Conservation (phyloP, 495 filamentous ascomycete genomes). For the Usnea hakonensis region DNA sequence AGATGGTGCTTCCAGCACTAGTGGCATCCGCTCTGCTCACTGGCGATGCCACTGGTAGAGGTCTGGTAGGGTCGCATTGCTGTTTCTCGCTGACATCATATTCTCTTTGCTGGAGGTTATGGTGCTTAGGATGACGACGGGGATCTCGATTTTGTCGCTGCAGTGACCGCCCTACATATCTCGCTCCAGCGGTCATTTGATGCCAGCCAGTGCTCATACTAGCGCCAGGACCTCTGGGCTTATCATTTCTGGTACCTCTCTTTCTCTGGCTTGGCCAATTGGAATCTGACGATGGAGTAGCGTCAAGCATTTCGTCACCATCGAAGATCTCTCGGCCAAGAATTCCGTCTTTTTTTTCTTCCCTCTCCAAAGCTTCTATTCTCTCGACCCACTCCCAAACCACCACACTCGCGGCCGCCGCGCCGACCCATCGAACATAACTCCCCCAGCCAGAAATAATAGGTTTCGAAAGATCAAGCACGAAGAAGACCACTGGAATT, state of each 20-base stretch:
- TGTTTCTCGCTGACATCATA: slow-evolving; percentile 30
- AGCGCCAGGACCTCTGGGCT: slow-evolving; percentile 29
- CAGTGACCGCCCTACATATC: slow-evolving; percentile 24
- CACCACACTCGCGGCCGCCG: slow-evolving; percentile 89
- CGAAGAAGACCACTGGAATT: slow-evolving; percentile 92
- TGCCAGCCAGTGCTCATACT: slow-evolving; percentile 41
- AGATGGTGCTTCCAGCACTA: slow-evolving; percentile 74
- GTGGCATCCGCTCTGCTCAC: slow-evolving; percentile 71
- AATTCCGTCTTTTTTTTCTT: slow-evolving; percentile 94
- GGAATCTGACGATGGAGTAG: slow-evolving; percentile 54
- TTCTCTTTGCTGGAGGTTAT: not conserved
- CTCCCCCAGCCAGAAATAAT: slow-evolving; percentile 92
- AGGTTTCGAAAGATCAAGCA: slow-evolving; percentile 82
- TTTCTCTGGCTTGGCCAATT: slow-evolving; percentile 35
- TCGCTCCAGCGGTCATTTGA: slow-evolving; percentile 35
- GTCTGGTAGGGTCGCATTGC: slow-evolving; percentile 50
- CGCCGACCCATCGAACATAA: slow-evolving; percentile 95
- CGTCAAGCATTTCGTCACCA: slow-evolving; percentile 90
- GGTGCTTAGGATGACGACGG: not conserved
- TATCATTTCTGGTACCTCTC: not conserved
- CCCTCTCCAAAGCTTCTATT: slow-evolving; percentile 92
- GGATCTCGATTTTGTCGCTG: not conserved
- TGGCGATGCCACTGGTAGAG: slow-evolving; percentile 58
- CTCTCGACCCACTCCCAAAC: slow-evolving; percentile 99
- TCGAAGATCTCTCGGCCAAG: slow-evolving; percentile 92